phyloP scores from a whole-genome alignment of 768 basidiomycete genomes.

The Daedaleopsis nitida region DNA sequence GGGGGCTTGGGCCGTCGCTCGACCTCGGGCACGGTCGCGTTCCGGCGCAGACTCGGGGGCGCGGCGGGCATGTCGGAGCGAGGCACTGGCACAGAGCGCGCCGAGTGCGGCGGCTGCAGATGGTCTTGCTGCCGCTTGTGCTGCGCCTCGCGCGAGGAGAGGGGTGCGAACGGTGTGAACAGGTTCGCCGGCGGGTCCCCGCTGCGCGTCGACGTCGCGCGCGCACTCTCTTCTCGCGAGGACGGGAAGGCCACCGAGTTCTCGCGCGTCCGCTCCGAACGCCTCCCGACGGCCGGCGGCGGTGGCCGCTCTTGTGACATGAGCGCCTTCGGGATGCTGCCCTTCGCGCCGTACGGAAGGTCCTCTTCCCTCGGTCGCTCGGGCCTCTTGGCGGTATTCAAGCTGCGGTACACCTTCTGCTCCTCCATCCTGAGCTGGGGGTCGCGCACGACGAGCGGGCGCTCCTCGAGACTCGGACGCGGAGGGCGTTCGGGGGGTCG shows the following conservation, averaged over 20 bases:
- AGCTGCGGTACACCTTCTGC: background rate
- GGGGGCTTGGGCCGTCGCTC: background rate
- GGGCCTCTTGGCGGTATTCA: constrained; percentile 2
- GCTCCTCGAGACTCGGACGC: background rate
- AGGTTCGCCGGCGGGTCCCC: background rate
- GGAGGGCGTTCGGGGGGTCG: background rate
- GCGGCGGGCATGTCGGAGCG: background rate
- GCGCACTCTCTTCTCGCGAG: background rate
- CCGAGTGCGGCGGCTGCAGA: background rate
- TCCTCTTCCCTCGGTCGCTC: constrained; percentile 15
- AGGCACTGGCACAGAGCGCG: background rate
- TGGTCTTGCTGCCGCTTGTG: background rate
- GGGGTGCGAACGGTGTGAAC: background rate
- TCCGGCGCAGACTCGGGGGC: background rate
- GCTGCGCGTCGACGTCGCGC: background rate
- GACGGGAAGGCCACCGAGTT: background rate
- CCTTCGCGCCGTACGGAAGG: constrained; percentile 14
- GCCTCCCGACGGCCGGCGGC: background rate
- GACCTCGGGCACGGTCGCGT: background rate
- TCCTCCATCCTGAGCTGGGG: constrained; percentile 1
- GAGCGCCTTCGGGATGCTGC: constrained; percentile 6
- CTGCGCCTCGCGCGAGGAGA: background rate
- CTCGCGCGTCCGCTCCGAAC: background rate
- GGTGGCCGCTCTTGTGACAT: constrained; percentile 2
- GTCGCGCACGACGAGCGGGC: background rate